Evolutionary conservation across 2,329 filamentous ascomycete species (phyloP), one percentile per base, ranked within the genome.

Genomic region (Penicillium sp.): DNA sequence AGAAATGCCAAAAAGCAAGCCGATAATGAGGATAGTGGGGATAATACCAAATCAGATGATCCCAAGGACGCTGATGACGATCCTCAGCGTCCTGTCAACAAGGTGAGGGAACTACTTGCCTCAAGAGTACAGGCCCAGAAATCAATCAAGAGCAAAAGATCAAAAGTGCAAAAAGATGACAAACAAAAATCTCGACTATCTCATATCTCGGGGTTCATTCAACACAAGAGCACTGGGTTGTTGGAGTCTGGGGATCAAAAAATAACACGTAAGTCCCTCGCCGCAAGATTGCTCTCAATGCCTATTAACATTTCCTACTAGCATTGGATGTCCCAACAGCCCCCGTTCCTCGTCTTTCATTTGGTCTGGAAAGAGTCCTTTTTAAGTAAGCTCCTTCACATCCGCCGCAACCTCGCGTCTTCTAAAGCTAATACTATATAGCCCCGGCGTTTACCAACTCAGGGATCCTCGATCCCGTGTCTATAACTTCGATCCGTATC

Each of bases 401-500:
- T n/a, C n/a, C n/a, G n/a, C n/a, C n/a, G n/a, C n/a, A n/a, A n/a
- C n/a, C n/a, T n/a, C n/a, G n/a, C n/a, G 6, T 18, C 17, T 29
- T 23, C 33, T 47, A 42, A 39, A n/a, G n/a, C 17, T 50, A 47
- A 44, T 12, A 26, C 23, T 20, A 44, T 48, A 18, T 32, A 74
- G 69, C 55, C 83, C 83, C 2, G 89, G 92, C 14, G 85, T 95
- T 25, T 95, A 95, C 61, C 82, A 86, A 34, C 75, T 98, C 35
- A 89, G 94, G 64, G 92, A 98, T 60, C 80, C 83, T 15, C 78
- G 86, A 41, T 88, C 90, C 26, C 76, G 80, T 12, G 87, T 96
- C 5, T 98, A 80, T 73, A 98, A 98, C 61, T 98, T 98, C 55
- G 90, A 98, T 58, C 92, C 93, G 0, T 95, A 95, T 56, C 74